Base-by-base conservation (phyloP, 2,329 filamentous ascomycete genomes). In the Exserohilum rostratum region DNA sequence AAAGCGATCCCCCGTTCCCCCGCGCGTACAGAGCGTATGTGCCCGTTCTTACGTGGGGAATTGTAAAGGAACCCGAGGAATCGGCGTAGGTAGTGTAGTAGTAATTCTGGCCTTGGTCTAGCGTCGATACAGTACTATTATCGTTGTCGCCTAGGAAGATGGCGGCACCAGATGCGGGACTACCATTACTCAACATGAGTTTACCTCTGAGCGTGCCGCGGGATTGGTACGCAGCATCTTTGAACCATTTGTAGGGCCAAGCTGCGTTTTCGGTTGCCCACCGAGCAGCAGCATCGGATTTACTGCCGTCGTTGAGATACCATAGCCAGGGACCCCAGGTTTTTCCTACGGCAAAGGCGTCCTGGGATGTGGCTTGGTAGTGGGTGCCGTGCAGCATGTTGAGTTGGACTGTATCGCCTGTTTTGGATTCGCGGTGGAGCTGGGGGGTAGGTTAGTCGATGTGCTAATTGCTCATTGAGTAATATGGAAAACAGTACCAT, bases 311-410 rank as follows among this genome's bases (percentile, higher is more conserved):
- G 60, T 83, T 84, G 61, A 76, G 63, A 44, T 76, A 76, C 74
- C 74, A 76, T 3, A 76, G 64, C 74, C 73, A 76, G 0, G 74
- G 74, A 0, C 74, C 74, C 73, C 72, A 76, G 22, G 68, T 60
- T 46, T 74, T 75, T 25, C 68, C 70, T 25, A 75, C 72, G 0
- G 77, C 64, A 47, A 73, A 73, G 1, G 58, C 52, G 46, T 73
- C 71, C 20, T 62, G 66, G 0, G 69, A 67, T 2, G 64, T 42
- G 27, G 71, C 70, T 47, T 73, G 70, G 60, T 65, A 75, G 42
- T 75, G 72, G 0, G 81, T 83, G 30, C 81, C 82, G 58, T 83
- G 81, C 30, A 83, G 75, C 78, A 84, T 82, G 64, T 84, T 84
- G 33, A 83, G 69, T 55, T 83, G 79, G 2, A 83, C 81, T 1